These are phyloP conservation scores for Coemansia pectinata DNA, from an alignment of 192 early-diverging fungal species.

Conservation along the genomic window DNA sequence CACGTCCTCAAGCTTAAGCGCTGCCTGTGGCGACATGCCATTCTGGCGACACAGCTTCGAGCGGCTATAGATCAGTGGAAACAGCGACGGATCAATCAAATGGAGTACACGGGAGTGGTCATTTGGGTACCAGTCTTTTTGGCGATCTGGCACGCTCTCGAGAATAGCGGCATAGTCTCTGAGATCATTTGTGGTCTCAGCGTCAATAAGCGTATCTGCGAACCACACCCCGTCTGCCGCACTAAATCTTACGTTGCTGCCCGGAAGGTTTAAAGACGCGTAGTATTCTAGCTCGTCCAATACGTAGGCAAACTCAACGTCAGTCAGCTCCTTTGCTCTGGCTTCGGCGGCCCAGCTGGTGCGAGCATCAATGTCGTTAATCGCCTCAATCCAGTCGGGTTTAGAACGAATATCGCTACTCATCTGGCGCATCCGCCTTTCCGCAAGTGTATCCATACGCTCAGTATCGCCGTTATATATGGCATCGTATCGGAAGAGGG, in stretches of 20 bases:
- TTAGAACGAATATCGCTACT: constrained; percentile 52
- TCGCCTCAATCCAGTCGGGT: constrained; percentile 39
- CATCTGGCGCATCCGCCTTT: constrained; percentile 29
- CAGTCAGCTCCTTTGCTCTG: constrained; percentile 22
- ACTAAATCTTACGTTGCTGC: constrained; percentile 18
- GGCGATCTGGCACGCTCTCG: not conserved
- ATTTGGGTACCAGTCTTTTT: constrained; percentile 47
- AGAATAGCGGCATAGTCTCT: not conserved
- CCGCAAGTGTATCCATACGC: constrained; percentile 8
- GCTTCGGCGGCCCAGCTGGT: constrained; percentile 21
- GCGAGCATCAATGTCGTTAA: constrained; percentile 23
- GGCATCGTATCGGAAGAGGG: not conserved
- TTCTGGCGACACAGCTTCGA: constrained; percentile 16
- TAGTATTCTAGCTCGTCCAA: constrained; percentile 48
- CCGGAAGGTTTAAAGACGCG: constrained; percentile 21
- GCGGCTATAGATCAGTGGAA: constrained; percentile 34
- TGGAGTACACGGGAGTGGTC: constrained; percentile 52
- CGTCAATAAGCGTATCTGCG: constrained; percentile 36
- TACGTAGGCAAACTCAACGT: constrained; percentile 42
- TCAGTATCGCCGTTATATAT: not conserved
- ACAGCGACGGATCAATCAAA: constrained; percentile 58
- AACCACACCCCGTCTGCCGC: constrained; percentile 38
- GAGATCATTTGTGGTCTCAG: constrained; percentile 9
- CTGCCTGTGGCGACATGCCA: constrained; percentile 19
- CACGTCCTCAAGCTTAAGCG: constrained; percentile 19